Percentiles rank a stretch among this genome's conserved stretches.
These are phyloP conservation scores for Piper longum DNA, from an alignment of 164 flowering plant genomes.

Conservation along the genomic window DNA sequence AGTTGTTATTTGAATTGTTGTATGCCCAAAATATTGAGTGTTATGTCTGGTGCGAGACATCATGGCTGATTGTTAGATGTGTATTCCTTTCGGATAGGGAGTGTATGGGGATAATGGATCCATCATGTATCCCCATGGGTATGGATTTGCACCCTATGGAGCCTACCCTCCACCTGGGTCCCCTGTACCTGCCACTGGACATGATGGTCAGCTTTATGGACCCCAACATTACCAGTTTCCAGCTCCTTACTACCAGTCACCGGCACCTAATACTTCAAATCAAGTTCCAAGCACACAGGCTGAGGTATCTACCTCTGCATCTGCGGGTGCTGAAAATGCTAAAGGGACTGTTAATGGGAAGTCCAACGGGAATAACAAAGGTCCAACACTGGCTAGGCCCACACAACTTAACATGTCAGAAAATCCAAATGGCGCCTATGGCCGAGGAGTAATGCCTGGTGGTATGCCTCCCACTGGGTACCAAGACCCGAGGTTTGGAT, in stretches of 20 bases:
- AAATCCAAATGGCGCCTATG: conserved; percentile 32
- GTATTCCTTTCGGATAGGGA: conserved; percentile 21
- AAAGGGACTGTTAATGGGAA: conserved; percentile 21
- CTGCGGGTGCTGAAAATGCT: conserved; percentile 36
- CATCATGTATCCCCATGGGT: conserved; percentile 43
- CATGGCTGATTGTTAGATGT: neutral
- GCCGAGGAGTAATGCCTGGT: conserved; percentile 27
- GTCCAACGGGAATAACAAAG: conserved; percentile 29
- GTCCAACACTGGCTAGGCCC: conserved; percentile 24
- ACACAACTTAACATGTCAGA: conserved; percentile 20
- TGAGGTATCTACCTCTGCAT: conserved; percentile 30
- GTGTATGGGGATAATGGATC: conserved; percentile 59
- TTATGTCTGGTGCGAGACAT: neutral
- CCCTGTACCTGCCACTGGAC: conserved; percentile 59
- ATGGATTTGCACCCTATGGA: conserved; percentile 61
- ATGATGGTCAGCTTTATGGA: conserved; percentile 71
- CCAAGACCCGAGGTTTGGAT: conserved; percentile 46
- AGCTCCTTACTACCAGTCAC: conserved; percentile 40
- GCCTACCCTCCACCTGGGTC: conserved; percentile 58
- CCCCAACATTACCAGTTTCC: conserved; percentile 77
- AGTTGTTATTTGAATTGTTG: conserved; percentile 10
- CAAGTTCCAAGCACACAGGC: conserved; percentile 19
- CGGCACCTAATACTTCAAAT: conserved; percentile 29
- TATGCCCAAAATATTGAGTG: neutral
- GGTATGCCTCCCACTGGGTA: conserved; percentile 28